Conservation (phyloP, 1,284 basidiomycete genomes). For the Trichosporon sp. region DNA sequence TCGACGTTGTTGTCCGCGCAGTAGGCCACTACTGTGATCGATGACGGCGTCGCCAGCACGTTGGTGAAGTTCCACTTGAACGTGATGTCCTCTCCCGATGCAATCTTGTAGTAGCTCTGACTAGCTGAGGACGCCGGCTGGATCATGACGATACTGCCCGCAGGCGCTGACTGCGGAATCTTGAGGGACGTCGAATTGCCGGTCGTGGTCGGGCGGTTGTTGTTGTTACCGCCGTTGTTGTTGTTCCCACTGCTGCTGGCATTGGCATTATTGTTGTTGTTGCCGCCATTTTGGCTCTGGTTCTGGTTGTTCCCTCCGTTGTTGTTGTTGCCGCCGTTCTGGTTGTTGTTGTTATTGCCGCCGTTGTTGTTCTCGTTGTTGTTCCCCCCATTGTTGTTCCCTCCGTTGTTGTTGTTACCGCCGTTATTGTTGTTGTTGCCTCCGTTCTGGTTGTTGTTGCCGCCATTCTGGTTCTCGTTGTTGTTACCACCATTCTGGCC, state of each 20-base stretch:
- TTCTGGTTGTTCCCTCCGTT: background rate
- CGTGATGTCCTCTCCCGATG: constrained; percentile 64
- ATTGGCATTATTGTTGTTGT: background rate
- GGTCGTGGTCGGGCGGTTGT: constrained; percentile 3
- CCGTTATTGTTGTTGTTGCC: background rate
- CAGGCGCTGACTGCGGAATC: constrained; percentile 44
- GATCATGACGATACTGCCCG: constrained; percentile 44
- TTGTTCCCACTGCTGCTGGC: background rate
- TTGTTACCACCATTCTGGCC: background rate
- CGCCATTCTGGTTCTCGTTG: background rate
- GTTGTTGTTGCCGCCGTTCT: background rate
- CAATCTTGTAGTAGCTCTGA: constrained; percentile 85
- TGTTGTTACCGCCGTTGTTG: background rate
- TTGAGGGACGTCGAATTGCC: constrained; percentile 24
- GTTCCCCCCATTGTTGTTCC: background rate
- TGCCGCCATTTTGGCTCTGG: background rate
- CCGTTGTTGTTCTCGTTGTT: constrained; percentile 1
- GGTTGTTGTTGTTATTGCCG: background rate
- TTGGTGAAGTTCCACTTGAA: constrained; percentile 85
- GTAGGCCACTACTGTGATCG: constrained; percentile 72
- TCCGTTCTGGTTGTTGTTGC: background rate
- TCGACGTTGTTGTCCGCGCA: constrained; percentile 75
- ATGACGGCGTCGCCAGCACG: constrained; percentile 53
- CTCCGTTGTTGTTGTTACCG: background rate
- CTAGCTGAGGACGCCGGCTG: constrained; percentile 68